Percentiles rank a stretch among this genome's conserved stretches.
These are phyloP conservation scores for Phytophthora boehmeriae DNA, from an alignment of 352 stramenopile genomes.

Conservation along the genomic window DNA sequence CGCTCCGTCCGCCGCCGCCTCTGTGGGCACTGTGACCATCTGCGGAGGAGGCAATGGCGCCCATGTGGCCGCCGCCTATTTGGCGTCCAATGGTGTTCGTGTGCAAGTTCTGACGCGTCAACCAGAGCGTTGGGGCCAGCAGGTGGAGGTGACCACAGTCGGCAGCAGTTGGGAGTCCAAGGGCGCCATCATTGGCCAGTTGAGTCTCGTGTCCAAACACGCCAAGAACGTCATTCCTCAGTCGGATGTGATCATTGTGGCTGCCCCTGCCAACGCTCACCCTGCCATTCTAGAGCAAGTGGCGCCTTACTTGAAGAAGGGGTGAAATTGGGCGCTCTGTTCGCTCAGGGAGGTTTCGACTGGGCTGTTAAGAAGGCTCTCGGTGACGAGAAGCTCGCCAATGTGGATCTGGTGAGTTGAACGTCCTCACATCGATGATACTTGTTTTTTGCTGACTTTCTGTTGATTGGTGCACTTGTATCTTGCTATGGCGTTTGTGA, in stretches of 20 bases:
- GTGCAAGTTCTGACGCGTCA: constrained; percentile 87
- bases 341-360: constrained; percentile 93
- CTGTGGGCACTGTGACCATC: constrained; percentile 84
- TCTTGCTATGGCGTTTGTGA: constrained; percentile 11
- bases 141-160: constrained; percentile 79
- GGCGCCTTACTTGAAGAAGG: constrained; percentile 86
- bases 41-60: constrained; percentile 93
- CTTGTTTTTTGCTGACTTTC: too few species aligned
- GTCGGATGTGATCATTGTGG: constrained; percentile 90
- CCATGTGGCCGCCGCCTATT: constrained; percentile 89
- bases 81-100: constrained; percentile 84
- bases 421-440: neutral
- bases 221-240: constrained; percentile 86
- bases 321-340: constrained; percentile 87
- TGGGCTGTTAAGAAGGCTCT: constrained; percentile 92
- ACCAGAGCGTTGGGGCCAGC: constrained; percentile 78
- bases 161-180: constrained; percentile 88
- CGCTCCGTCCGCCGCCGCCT: constrained; percentile 32
- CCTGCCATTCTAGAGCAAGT: constrained; percentile 81
- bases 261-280: constrained; percentile 89
- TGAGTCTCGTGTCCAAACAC: constrained; percentile 83
- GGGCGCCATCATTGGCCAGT: constrained; percentile 71
- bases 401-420: constrained; percentile 61
- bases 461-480: neutral
- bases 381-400: constrained; percentile 58